A percentile compares a stretch with the other conserved stretches of the same genome.
Conservation (phyloP, 345 rosid species). For the Carallia brachiata region DNA sequence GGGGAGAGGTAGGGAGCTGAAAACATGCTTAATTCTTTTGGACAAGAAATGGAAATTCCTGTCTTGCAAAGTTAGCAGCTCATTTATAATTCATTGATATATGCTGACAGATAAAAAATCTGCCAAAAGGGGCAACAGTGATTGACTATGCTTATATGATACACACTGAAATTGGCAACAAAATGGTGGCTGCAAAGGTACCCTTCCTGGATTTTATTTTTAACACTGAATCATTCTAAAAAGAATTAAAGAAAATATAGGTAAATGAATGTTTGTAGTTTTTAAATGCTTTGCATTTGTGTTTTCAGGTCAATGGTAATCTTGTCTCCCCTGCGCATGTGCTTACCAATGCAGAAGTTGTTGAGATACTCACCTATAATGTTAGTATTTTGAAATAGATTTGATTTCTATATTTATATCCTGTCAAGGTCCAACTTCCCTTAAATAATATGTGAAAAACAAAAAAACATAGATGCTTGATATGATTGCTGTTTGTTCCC, state of each 20-base stretch:
- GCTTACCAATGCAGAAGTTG: constrained; percentile 96
- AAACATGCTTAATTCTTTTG: constrained; percentile 10
- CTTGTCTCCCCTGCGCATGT: constrained; percentile 76
- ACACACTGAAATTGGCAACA: constrained; percentile 96
- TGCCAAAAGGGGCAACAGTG: constrained; percentile 90
- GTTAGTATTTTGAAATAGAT: constrained; percentile 44
- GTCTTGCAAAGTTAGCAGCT: constrained; percentile 2
- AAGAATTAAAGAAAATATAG: constrained; percentile 30
- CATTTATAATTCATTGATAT: constrained; percentile 16
- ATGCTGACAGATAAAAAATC: constrained; percentile 72
- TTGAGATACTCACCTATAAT: constrained; percentile 89
- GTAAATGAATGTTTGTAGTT: background rate
- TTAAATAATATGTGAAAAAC: background rate
- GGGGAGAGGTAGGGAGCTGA: constrained; percentile 26
- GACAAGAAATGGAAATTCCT: constrained; percentile 33
- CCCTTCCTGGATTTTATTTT: constrained; percentile 7
- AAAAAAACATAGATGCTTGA: background rate
- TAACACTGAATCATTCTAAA: constrained; percentile 5
- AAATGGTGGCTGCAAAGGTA: constrained; percentile 99
- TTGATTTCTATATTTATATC: background rate
- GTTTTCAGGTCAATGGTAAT: constrained; percentile 92
- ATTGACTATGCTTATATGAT: constrained; percentile 98
- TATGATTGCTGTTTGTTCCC: background rate
- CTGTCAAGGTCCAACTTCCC: background rate
- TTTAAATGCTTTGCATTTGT: constrained; percentile 16